Evolutionary conservation across 2,329 filamentous ascomycete species (phyloP), one percentile per base, ranked within the genome.

Genomic region (Phaeosphaeriaceae sp.): DNA sequence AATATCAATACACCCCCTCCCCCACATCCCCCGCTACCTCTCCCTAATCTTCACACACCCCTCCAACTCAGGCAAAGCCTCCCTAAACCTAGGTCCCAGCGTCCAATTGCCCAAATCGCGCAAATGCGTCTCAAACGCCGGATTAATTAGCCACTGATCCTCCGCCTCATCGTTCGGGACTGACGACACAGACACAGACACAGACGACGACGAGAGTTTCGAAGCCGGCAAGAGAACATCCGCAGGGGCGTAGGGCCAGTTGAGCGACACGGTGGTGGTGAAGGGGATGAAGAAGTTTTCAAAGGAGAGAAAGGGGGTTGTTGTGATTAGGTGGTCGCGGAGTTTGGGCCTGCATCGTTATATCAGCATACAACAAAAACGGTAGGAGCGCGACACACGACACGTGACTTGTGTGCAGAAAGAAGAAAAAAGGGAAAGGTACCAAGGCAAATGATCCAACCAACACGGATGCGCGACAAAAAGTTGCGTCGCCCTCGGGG

Each of bases 201-300:
- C 29, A 58, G 56, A n/a, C 18, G 64, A 67, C 15, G 58, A 30
- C 21, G 52, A 48, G 17, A 67, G 48, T 42, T 63, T 66, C 2
- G 70, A 68, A n/a, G 68, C 80, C 0, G 81, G 78, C 20, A 81
- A 75, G 20, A 96, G 77, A 29, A 86, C 84, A 60, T 92, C 87
- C 0, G 83, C 84, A 1, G 85, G 81, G 47, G 90, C 87, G 66
- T 95, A 93, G 0, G 88, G 88, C 92, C 92, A 97, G 60, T 92
- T 94, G 13, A 96, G 72, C 20, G 82, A 85, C 18, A 96, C 66
- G 0, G 87, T 92, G 1, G 81, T 84, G 1, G 89, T 94, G 70
- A 87, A 96, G 0, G 89, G 88, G 15, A 93, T 83, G 70, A 93
- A 94, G 77, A 92, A 95, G 60, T 88, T 83, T 48, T 92, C 87